These are phyloP conservation scores for Cladosporium austrohemisphaericum DNA, from an alignment of 2,329 filamentous ascomycete species.

Conservation along the genomic window DNA sequence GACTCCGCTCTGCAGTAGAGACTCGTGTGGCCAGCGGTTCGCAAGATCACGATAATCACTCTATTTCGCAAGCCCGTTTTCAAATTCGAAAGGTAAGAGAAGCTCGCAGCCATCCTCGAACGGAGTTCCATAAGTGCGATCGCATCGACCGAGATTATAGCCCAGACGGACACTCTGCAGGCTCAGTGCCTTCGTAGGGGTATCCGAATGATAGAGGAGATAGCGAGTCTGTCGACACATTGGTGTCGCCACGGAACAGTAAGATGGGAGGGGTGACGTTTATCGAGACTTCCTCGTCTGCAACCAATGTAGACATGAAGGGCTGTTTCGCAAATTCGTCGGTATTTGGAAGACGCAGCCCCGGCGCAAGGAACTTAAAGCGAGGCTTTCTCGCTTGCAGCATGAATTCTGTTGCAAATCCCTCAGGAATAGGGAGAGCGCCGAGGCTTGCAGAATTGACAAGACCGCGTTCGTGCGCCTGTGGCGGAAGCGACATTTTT, in stretches of 20 bases:
- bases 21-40: neutral
- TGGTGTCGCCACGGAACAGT: constrained; percentile 21
- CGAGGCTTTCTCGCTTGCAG: constrained; percentile 14
- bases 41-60: constrained; percentile 12
- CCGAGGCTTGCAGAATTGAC: constrained; percentile 4
- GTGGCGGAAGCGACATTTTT: neutral
- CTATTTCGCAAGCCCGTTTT: constrained; percentile 11
- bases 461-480: neutral
- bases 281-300: neutral
- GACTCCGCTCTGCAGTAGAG: constrained; percentile 16
- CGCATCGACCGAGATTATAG: constrained; percentile 8
- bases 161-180: neutral
- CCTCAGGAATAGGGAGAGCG: constrained; percentile 12
- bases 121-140: neutral
- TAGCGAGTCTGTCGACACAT: neutral
- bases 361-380: constrained; percentile 16
- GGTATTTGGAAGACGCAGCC: constrained; percentile 6
- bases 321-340: constrained; percentile 3
- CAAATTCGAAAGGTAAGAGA: constrained; percentile 2
- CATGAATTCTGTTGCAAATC: constrained; percentile 16
- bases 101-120: constrained; percentile 11
- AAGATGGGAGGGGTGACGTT: constrained; percentile 11
- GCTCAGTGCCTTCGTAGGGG: neutral
- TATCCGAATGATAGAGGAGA: constrained; percentile 4
- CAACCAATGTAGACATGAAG: neutral